Evolutionary conservation across 2,329 filamentous ascomycete genomes (phyloP).

Genomic region (Colletotrichum coccodes): DNA sequence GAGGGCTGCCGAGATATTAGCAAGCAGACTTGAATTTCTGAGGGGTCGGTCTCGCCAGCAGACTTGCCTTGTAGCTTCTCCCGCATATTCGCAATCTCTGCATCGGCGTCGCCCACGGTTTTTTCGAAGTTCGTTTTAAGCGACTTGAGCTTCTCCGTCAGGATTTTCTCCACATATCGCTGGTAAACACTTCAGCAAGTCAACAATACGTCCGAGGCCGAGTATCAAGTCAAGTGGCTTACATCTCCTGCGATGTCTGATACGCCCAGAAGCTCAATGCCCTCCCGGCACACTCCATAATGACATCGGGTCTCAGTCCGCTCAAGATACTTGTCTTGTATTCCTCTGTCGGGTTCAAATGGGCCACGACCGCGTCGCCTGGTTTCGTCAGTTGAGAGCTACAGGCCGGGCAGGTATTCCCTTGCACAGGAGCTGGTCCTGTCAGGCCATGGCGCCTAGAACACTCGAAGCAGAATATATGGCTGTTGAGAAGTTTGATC

Average conservation of each 20-base stretch:
- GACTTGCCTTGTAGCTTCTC: slow-evolving; percentile 71
- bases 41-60: neutral
- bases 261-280: slow-evolving; percentile 89
- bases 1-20: slow-evolving; percentile 52
- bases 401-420: slow-evolving; percentile 79
- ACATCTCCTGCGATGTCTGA: slow-evolving; percentile 87
- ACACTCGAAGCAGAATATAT: slow-evolving; percentile 86
- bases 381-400: slow-evolving; percentile 72
- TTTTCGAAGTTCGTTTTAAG: slow-evolving; percentile 77
- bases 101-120: slow-evolving; percentile 78
- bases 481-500: slow-evolving; percentile 45
- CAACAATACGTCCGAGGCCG: slow-evolving; percentile 2
- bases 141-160: slow-evolving; percentile 76
- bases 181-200: slow-evolving; percentile 73
- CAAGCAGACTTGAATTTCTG: slow-evolving; percentile 31
- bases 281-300: slow-evolving; percentile 87
- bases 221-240: slow-evolving; percentile 37
- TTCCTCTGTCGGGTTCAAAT: slow-evolving; percentile 83
- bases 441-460: slow-evolving; percentile 73
- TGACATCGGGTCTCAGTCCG: slow-evolving; percentile 80
- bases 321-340: slow-evolving; percentile 90
- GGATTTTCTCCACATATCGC: slow-evolving; percentile 75
- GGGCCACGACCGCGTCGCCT: slow-evolving; percentile 78
- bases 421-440: slow-evolving; percentile 59
- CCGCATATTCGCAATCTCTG: slow-evolving; percentile 74